Evolutionary conservation across 2,329 filamentous ascomycete species (phyloP).

Genomic region (Fusarium solani-melongenae): DNA sequence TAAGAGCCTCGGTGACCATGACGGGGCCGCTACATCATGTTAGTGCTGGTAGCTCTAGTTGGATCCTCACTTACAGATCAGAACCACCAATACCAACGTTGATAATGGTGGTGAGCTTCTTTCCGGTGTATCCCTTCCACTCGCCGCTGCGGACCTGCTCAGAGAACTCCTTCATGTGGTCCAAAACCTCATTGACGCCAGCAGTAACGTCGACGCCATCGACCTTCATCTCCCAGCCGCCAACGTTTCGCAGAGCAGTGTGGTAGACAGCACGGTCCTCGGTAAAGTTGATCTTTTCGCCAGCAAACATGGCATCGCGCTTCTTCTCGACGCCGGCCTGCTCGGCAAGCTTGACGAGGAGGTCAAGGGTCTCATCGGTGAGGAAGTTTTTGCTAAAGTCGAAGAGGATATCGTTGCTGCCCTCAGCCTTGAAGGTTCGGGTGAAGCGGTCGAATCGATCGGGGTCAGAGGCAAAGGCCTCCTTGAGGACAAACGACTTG

Average conservation of each 20-base stretch:
- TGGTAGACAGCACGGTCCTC: constrained; percentile 97
- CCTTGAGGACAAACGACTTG: constrained; percentile 91
- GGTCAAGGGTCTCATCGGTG: constrained; percentile 88
- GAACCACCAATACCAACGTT: constrained; percentile 99
- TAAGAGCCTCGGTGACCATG: constrained; percentile 98
- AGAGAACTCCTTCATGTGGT: constrained; percentile 99
- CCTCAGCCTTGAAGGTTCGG: constrained; percentile 84
- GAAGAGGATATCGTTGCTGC: constrained; percentile 90
- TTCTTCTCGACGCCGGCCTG: constrained; percentile 93
- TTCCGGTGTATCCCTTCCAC: constrained; percentile 98
- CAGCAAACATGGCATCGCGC: constrained; percentile 96
- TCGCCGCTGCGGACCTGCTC: constrained; percentile 93
- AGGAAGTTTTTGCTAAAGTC: constrained; percentile 99
- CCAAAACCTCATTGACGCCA: constrained; percentile 88
- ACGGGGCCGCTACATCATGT: constrained; percentile 79
- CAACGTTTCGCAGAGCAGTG: constrained; percentile 89
- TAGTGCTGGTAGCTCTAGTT: constrained; percentile 7
- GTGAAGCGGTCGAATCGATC: constrained; percentile 91
- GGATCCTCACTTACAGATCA: constrained; percentile 80
- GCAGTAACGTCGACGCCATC: constrained; percentile 93
- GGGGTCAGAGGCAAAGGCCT: constrained; percentile 90
- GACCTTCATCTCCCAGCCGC: constrained; percentile 84
- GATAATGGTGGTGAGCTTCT: constrained; percentile 95
- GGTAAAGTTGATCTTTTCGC: constrained; percentile 99
- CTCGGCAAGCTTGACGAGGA: constrained; percentile 90